Evolutionary conservation across 306 rosid species (phyloP).

Genomic region (Canavalia ensiformis): DNA sequence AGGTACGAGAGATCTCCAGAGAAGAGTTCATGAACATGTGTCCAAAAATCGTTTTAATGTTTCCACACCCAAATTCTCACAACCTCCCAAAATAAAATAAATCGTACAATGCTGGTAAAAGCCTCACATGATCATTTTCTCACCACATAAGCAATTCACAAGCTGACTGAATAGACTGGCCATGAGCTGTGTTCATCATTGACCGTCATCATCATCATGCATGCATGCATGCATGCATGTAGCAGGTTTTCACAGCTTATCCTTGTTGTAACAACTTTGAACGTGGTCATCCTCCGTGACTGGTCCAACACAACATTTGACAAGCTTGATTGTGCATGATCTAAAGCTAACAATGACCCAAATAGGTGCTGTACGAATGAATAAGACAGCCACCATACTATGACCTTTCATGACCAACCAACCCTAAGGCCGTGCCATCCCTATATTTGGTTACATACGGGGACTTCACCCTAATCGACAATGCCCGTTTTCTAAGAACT

Average conservation of each 20-base stretch:
- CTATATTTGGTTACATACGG: constrained; percentile 40
- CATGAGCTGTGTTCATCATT: constrained; percentile 27
- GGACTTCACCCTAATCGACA: constrained; percentile 41
- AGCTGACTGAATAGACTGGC: constrained; percentile 32
- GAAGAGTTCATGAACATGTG: constrained; percentile 35
- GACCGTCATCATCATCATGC: constrained; percentile 7
- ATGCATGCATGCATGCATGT: constrained; percentile 38
- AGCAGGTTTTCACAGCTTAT: constrained; percentile 24
- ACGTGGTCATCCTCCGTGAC: constrained; percentile 17
- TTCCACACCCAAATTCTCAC: constrained; percentile 34
- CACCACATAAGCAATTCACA: constrained; percentile 24
- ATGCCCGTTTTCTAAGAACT: constrained; percentile 48
- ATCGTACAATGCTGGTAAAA: constrained; percentile 41
- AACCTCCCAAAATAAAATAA: constrained; percentile 16
- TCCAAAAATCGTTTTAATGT: constrained; percentile 49
- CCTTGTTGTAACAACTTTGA: neutral
- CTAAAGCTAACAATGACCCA: constrained; percentile 41
- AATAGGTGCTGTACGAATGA: constrained; percentile 53
- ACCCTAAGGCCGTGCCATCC: constrained; percentile 13
- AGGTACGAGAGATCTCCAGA: constrained; percentile 38
- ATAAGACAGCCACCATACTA: constrained; percentile 44
- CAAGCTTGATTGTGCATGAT: constrained; percentile 22
- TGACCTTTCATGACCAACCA: constrained; percentile 10
- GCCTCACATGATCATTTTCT: constrained; percentile 42
- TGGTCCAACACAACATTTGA: constrained; percentile 46